Conservation (phyloP, 2,329 filamentous ascomycete species). For the Metarhizium robertsii region DNA sequence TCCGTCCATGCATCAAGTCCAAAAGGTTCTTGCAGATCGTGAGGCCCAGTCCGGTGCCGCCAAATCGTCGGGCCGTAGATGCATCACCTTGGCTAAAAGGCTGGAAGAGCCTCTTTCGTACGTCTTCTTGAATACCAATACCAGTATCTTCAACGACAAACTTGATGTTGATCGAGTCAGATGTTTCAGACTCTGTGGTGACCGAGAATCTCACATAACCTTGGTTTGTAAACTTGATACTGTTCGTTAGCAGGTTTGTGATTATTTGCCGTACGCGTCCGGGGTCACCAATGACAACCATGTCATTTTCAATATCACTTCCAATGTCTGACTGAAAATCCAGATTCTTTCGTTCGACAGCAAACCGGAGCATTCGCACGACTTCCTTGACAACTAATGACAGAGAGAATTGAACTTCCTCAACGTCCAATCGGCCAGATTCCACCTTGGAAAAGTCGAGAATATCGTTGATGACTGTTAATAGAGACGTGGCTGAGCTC, state of each 20-base stretch:
- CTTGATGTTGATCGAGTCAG: slow-evolving; percentile 56
- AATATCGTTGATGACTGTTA: slow-evolving; percentile 88
- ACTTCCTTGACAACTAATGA: slow-evolving; percentile 69
- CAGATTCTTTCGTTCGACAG: slow-evolving; percentile 70
- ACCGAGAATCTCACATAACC: slow-evolving; percentile 61
- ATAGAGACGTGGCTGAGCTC: slow-evolving; percentile 67
- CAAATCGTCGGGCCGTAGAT: slow-evolving; percentile 69
- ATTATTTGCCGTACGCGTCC: slow-evolving; percentile 77
- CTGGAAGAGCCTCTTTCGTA: slow-evolving; percentile 63
- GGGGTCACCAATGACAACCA: slow-evolving; percentile 80
- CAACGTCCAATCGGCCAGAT: slow-evolving; percentile 66
- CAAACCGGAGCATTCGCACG: slow-evolving; percentile 79
- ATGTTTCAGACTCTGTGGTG: slow-evolving; percentile 51
- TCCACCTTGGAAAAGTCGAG: slow-evolving; percentile 84
- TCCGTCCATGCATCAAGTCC: slow-evolving; percentile 70
- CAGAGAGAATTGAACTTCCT: slow-evolving; percentile 71
- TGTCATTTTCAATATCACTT: slow-evolving; percentile 50
- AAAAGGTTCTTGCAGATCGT: slow-evolving; percentile 76
- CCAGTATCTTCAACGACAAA: slow-evolving; percentile 71
- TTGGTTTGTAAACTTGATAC: slow-evolving; percentile 64
- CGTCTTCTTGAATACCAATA: slow-evolving; percentile 73
- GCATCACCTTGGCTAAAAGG: slow-evolving; percentile 78
- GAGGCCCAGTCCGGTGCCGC: slow-evolving; percentile 67
- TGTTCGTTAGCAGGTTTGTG: slow-evolving; percentile 69
- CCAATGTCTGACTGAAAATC: slow-evolving; percentile 59